phyloP scores from a whole-genome alignment of 352 stramenopile genomes.

The Phytophthora melonis region DNA sequence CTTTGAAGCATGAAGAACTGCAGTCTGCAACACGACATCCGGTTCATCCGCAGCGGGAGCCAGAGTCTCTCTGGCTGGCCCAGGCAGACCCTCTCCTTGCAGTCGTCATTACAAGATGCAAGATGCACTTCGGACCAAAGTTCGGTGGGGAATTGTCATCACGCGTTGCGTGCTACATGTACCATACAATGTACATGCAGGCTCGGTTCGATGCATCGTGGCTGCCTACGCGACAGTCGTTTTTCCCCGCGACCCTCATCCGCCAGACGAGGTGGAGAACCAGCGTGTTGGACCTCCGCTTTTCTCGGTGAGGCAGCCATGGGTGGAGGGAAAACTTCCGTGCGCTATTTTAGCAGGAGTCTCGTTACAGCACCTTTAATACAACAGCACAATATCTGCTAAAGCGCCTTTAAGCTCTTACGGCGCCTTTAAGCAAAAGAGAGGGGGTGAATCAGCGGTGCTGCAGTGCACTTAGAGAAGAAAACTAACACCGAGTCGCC shows the following conservation, averaged over 20 bases:
- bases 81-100: conserved; percentile 11
- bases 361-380: too few relatives aligned
- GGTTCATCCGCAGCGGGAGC: conserved; percentile 28
- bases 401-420: too few relatives aligned
- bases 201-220: background rate
- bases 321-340: background rate
- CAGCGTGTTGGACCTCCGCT: conserved; percentile 1
- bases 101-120: conserved; percentile 17
- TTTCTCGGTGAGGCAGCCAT: background rate
- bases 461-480: too few relatives aligned
- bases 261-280: background rate
- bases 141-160: conserved; percentile 11
- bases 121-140: background rate
- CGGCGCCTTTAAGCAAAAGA: too few relatives aligned
- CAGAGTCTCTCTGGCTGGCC: too few relatives aligned
- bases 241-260: background rate
- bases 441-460: too few relatives aligned
- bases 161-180: conserved; percentile 1
- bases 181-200: too few relatives aligned
- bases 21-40: conserved; percentile 22
- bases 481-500: too few relatives aligned
- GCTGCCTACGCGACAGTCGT: background rate
- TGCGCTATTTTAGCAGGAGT: background rate
- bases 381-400: too few relatives aligned
- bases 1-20: background rate